Conservation (phyloP, 495 filamentous ascomycete species). For the Daldinia decipiens region DNA sequence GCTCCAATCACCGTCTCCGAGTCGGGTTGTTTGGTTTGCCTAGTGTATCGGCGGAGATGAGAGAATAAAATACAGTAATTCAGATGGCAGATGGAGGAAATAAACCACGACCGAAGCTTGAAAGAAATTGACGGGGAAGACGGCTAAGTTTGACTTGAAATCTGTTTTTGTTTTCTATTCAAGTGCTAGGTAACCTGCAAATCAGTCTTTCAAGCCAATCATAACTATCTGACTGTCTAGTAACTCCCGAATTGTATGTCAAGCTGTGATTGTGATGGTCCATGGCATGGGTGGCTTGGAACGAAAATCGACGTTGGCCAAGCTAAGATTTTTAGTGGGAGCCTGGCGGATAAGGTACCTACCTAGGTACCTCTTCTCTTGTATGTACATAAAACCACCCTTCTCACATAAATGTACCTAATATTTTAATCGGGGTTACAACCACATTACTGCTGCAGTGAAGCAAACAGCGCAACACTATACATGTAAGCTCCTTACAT, state of each 20-base stretch:
- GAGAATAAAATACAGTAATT: constrained; percentile 8
- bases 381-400: neutral
- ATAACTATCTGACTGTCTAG: neutral
- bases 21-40: constrained; percentile 14
- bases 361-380: neutral
- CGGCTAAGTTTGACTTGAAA: neutral
- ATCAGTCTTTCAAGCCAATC: constrained; percentile 25
- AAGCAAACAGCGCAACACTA: neutral
- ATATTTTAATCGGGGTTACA: neutral
- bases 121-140: constrained; percentile 9
- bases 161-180: constrained; percentile 33
- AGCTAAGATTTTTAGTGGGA: constrained; percentile 11
- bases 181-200: constrained; percentile 20
- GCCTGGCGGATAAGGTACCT: neutral
- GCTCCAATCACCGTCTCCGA: constrained; percentile 30
- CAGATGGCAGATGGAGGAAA: neutral
- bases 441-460: neutral
- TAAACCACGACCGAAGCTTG: constrained; percentile 7
- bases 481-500: neutral
- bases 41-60: constrained; percentile 13
- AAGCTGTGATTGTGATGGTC: constrained; percentile 19
- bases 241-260: constrained; percentile 1
- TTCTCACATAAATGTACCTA: neutral
- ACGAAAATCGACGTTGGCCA: constrained; percentile 37
- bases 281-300: constrained; percentile 30